Evolutionary conservation across 768 basidiomycete species (phyloP).

Genomic region (Serpula lacrymans): DNA sequence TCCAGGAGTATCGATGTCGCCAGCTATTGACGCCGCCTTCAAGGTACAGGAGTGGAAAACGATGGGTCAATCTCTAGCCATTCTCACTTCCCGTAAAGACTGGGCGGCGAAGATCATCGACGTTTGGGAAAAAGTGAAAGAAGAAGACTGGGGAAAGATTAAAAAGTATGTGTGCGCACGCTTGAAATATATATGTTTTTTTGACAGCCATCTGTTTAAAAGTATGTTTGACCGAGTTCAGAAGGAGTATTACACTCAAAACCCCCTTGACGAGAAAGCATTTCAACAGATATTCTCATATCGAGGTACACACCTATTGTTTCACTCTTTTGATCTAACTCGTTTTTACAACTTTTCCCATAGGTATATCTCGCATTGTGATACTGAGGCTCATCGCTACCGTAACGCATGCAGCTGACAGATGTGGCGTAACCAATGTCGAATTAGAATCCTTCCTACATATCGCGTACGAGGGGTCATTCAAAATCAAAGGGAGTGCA

Average conservation of each 20-base stretch:
- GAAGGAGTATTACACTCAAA: conserved; percentile 14
- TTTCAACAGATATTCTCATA: conserved; percentile 16
- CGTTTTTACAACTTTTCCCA: neutral
- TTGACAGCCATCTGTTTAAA: neutral
- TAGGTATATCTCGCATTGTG: conserved; percentile 21
- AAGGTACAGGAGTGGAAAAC: conserved; percentile 20
- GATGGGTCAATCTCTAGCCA: conserved; percentile 14
- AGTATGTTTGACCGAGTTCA: conserved; percentile 17
- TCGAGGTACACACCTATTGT: conserved; percentile 10
- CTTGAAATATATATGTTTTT: neutral
- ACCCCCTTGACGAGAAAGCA: conserved; percentile 6
- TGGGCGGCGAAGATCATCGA: conserved; percentile 23
- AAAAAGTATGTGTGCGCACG: conserved; percentile 13
- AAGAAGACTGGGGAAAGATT: conserved; percentile 18
- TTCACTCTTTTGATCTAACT: neutral
- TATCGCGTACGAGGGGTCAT: conserved; percentile 19
- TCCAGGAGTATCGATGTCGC: conserved; percentile 17
- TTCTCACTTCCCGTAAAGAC: conserved; percentile 23
- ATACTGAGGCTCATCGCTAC: conserved; percentile 26
- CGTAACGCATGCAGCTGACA: conserved; percentile 13
- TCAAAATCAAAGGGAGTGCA: conserved; percentile 8
- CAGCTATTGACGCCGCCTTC: conserved; percentile 7
- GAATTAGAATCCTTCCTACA: conserved; percentile 24
- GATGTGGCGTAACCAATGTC: conserved; percentile 18
- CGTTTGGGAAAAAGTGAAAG: conserved; percentile 25